phyloP scores from a whole-genome alignment of 306 rosid genomes.

The Dalbergia cochinchinensis region DNA sequence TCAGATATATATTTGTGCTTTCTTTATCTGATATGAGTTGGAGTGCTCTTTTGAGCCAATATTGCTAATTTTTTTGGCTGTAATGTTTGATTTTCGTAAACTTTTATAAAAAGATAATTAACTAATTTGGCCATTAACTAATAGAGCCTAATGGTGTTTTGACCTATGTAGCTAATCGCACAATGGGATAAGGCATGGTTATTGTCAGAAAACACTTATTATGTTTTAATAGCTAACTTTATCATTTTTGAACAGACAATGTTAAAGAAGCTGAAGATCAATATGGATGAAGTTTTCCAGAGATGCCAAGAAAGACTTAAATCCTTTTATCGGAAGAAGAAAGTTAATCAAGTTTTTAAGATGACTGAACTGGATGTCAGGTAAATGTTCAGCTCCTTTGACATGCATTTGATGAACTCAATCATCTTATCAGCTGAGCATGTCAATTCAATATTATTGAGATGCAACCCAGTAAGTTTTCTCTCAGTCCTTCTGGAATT shows the following conservation, averaged over 20 bases:
- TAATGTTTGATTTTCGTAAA: background rate
- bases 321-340: conserved; percentile 68
- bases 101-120: background rate
- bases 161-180: background rate
- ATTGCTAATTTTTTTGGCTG: background rate
- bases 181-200: conserved; percentile 6
- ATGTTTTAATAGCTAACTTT: conserved; percentile 30
- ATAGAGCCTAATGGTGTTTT: background rate
- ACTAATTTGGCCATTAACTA: background rate
- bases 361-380: conserved; percentile 58
- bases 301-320: conserved; percentile 69
- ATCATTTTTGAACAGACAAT: conserved; percentile 59
- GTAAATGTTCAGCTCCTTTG: conserved; percentile 51
- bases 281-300: conserved; percentile 58
- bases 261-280: conserved; percentile 63
- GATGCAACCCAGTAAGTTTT: background rate
- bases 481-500: background rate
- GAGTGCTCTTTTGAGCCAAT: background rate
- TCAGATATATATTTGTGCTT: conserved; percentile 13
- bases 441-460: background rate
- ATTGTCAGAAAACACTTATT: background rate
- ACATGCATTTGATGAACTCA: conserved; percentile 1
- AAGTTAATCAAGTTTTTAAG: conserved; percentile 53
- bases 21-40: background rate
- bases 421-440: no score